Evolutionary conservation across 176 grass and related monocot species (phyloP).

Genomic region (Aegilops tauschii): DNA sequence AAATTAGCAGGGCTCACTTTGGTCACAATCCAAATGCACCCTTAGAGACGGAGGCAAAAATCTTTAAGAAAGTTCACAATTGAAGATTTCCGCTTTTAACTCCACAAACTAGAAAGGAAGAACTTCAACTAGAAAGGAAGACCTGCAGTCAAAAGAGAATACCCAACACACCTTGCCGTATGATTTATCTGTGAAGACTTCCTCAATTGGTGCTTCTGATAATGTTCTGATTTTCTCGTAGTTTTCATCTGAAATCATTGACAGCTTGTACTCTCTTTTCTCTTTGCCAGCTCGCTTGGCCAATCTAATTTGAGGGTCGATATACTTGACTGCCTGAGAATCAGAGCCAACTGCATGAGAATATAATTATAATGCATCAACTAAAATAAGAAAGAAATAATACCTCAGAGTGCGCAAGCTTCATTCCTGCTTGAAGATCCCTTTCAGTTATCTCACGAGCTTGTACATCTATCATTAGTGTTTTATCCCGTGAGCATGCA

Average conservation of each 20-base stretch:
- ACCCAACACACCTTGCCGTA: slow-evolving; percentile 77
- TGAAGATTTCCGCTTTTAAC: background rate
- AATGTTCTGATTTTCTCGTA: slow-evolving; percentile 84
- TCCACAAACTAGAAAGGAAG: slow-evolving; percentile 6
- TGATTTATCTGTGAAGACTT: slow-evolving; percentile 93
- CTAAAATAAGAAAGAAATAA: slow-evolving; percentile 11
- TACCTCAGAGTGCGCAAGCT: slow-evolving; percentile 90
- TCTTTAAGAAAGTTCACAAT: background rate
- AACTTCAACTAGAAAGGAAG: slow-evolving; percentile 9
- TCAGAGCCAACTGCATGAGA: slow-evolving; percentile 31
- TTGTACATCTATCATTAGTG: slow-evolving; percentile 99
- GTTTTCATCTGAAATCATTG: slow-evolving; percentile 87
- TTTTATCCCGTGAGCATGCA: slow-evolving; percentile 86
- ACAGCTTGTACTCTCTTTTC: slow-evolving; percentile 90
- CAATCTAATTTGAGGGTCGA: slow-evolving; percentile 93
- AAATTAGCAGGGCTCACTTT: too few species aligned
- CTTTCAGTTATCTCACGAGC: slow-evolving; percentile 96
- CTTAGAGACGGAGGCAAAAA: background rate
- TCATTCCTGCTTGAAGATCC: slow-evolving; percentile 85
- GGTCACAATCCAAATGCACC: too few species aligned
- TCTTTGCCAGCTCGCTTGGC: slow-evolving; percentile 84
- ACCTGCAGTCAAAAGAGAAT: slow-evolving; percentile 11
- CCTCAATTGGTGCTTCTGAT: slow-evolving; percentile 81
- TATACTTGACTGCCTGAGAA: slow-evolving; percentile 85
- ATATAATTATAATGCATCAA: slow-evolving; percentile 6